A percentile compares a stretch with the other conserved stretches of the same genome.
phyloP scores from a whole-genome alignment of 1,139 yeast genomes.

The Dujonia santamariae region DNA sequence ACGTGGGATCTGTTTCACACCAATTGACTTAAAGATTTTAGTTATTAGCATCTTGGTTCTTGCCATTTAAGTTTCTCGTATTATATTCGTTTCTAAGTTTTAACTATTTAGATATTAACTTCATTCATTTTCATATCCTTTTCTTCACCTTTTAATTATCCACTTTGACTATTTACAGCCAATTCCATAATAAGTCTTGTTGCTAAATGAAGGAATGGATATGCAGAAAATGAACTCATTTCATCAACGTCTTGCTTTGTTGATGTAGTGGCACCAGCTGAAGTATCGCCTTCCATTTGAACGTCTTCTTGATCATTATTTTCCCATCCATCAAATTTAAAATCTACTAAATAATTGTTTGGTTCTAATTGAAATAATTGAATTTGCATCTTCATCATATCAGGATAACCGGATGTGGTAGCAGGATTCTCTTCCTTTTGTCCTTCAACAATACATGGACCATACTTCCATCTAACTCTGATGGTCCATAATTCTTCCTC shows the following conservation, averaged over 20 bases:
- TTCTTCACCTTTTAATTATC: constrained; percentile 3
- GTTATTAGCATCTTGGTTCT: no score
- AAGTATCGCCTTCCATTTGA: constrained; percentile 10
- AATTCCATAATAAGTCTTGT: constrained; percentile 93
- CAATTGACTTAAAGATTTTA: no score
- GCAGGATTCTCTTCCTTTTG: constrained; percentile 18
- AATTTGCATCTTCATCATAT: constrained; percentile 93
- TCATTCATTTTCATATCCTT: no score
- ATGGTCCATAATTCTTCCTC: constrained; percentile 97
- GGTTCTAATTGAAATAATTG: constrained; percentile 95
- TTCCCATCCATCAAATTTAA: constrained; percentile 98
- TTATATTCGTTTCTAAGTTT: no score
- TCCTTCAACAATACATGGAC: constrained; percentile 38
- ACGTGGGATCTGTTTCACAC: no score
- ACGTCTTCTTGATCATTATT: constrained; percentile 14
- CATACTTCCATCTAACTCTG: constrained; percentile 91
- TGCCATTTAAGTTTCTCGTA: no score
- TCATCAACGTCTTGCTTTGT: constrained; percentile 56
- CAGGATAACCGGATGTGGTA: constrained; percentile 41
- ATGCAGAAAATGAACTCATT: constrained; percentile 83
- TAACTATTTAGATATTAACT: no score
- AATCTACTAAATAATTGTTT: constrained; percentile 92
- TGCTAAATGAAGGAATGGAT: constrained; percentile 90
- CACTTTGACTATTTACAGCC: constrained; percentile 61
- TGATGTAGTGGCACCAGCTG: constrained; percentile 9